Conservation (phyloP, 176 grass and related monocot genomes). For the Zea luxurians region DNA sequence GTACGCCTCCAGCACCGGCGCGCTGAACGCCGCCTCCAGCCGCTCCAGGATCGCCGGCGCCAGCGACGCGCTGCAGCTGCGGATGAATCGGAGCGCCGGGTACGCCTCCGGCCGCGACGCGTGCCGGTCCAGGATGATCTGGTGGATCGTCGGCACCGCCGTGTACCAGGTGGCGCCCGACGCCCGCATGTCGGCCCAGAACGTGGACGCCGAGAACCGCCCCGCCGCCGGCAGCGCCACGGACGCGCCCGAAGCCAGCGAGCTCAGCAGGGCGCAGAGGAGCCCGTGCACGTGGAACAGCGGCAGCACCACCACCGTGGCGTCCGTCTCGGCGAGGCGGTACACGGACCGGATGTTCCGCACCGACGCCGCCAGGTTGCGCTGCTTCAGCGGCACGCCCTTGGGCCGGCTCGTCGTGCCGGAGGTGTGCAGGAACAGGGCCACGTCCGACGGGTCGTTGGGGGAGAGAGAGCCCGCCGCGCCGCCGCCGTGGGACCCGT, state of each 20-base stretch:
- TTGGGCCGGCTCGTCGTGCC: slow-evolving; percentile 95
- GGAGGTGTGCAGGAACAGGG: slow-evolving; percentile 91
- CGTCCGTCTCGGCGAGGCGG: slow-evolving; percentile 56
- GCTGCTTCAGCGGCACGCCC: slow-evolving; percentile 78
- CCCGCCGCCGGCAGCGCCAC: slow-evolving; percentile 57
- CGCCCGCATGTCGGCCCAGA: slow-evolving; percentile 82
- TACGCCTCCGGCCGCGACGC: slow-evolving; percentile 42
- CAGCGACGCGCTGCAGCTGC: slow-evolving; percentile 94
- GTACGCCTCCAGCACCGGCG: slow-evolving; percentile 88
- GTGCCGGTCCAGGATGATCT: slow-evolving; percentile 90
- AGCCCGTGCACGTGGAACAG: slow-evolving; percentile 97
- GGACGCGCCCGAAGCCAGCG: slow-evolving; percentile 61
- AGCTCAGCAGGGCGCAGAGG: slow-evolving; percentile 58
- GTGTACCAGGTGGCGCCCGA: slow-evolving; percentile 84
- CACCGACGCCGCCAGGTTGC: slow-evolving; percentile 83
- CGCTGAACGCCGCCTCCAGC: slow-evolving; percentile 63
- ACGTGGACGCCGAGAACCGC: slow-evolving; percentile 82
- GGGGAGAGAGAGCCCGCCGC: no score
- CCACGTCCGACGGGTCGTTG: slow-evolving; percentile 59
- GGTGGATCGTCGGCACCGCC: slow-evolving; percentile 86
- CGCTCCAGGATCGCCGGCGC: slow-evolving; percentile 65
- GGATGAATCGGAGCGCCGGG: slow-evolving; percentile 75
- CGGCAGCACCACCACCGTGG: slow-evolving; percentile 74
- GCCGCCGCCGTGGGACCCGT: background rate
- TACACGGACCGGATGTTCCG: slow-evolving; percentile 72